These are phyloP conservation scores for Scorias spongiosa DNA, from an alignment of 2,329 filamentous ascomycete genomes.

Conservation along the genomic window DNA sequence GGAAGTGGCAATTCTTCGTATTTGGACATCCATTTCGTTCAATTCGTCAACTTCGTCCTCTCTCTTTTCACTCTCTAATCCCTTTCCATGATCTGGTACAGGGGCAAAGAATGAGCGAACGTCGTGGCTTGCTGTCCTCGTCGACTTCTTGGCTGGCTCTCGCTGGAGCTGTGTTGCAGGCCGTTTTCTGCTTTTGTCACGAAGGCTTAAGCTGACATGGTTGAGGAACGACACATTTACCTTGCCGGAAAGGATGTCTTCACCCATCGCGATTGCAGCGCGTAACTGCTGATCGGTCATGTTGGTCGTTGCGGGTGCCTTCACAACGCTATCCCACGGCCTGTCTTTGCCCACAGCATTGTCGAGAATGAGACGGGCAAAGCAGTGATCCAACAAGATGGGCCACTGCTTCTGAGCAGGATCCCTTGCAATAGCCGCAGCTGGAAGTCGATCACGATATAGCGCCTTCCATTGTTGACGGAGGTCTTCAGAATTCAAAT, in stretches of 20 bases:
- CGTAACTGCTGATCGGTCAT: constrained; percentile 26
- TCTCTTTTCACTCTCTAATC: background rate
- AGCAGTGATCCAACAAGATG: constrained; percentile 29
- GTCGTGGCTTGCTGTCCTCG: constrained; percentile 1
- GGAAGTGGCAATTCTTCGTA: constrained; percentile 28
- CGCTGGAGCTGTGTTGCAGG: constrained; percentile 3
- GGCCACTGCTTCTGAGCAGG: constrained; percentile 26
- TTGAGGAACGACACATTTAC: constrained; percentile 26
- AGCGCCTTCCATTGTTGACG: constrained; percentile 12
- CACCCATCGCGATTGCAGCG: constrained; percentile 23
- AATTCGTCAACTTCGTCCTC: constrained; percentile 1
- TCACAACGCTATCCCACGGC: constrained; percentile 29
- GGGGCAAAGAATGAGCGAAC: constrained; percentile 19
- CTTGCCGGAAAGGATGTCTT: constrained; percentile 22
- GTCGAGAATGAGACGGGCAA: constrained; percentile 31
- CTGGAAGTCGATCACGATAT: constrained; percentile 15
- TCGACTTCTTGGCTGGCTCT: constrained; percentile 1
- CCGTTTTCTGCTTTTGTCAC: constrained; percentile 21
- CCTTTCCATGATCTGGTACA: constrained; percentile 5
- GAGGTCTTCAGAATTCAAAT: too few relatives aligned
- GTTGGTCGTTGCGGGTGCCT: constrained; percentile 27
- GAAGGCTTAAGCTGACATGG: constrained; percentile 23
- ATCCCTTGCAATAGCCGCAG: constrained; percentile 15
- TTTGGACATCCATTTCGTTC: constrained; percentile 10
- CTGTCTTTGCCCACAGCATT: constrained; percentile 23